Conservation (phyloP, 2,329 filamentous ascomycete genomes). For the Xylaria digitata region DNA sequence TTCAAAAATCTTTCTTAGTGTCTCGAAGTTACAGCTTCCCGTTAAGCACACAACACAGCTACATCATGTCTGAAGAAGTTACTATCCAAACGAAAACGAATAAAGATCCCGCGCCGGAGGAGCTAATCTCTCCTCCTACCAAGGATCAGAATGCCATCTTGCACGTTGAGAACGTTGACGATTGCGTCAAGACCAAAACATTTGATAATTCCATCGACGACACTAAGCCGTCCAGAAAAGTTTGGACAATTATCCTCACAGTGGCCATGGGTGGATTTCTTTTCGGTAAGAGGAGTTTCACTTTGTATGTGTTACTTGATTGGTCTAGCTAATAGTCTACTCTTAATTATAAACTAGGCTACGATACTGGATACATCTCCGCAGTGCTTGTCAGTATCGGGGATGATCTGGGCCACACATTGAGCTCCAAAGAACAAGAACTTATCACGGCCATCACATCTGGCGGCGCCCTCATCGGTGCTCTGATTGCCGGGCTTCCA, state of each 20-base stretch:
- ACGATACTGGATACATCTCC: conserved; percentile 27
- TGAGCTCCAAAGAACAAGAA: conserved; percentile 55
- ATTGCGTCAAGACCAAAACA: neutral
- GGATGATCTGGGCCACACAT: conserved; percentile 6
- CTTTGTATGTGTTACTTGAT: neutral
- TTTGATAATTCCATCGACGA: conserved; percentile 26
- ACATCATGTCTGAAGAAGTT: neutral
- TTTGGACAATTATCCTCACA: conserved; percentile 19
- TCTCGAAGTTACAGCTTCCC: neutral
- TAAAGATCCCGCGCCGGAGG: neutral
- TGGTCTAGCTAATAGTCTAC: neutral
- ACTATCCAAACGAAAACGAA: neutral
- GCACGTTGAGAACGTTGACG: neutral
- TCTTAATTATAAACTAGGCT: neutral
- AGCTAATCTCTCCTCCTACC: too few species aligned
- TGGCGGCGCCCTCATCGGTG: conserved; percentile 59
- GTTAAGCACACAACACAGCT: neutral
- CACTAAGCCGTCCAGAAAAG: conserved; percentile 23
- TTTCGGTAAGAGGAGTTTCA: conserved; percentile 1
- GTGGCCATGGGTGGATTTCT: conserved; percentile 28
- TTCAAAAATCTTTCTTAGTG: neutral
- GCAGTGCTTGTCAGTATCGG: conserved; percentile 47
- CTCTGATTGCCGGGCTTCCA: conserved; percentile 47
- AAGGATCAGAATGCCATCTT: neutral
- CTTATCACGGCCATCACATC: conserved; percentile 65